phyloP scores from a whole-genome alignment of 2,329 filamentous ascomycete genomes.

The Leptosphaerulina australis region DNA sequence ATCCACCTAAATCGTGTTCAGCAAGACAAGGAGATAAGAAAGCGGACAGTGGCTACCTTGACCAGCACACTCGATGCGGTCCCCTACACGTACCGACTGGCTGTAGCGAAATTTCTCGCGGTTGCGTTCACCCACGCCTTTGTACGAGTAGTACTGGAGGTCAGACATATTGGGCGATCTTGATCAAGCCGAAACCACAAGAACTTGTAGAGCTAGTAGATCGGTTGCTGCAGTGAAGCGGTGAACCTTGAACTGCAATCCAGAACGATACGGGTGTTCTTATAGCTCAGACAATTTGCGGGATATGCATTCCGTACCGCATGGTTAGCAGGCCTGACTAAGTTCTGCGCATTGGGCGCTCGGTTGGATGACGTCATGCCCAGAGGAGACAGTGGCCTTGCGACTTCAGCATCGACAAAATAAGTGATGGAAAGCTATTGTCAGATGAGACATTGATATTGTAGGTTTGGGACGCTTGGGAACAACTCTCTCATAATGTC shows the following conservation, averaged over 20 bases:
- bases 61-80: slow-evolving; percentile 46
- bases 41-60: slow-evolving; percentile 35
- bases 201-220: background rate
- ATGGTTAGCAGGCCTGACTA: background rate
- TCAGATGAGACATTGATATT: background rate
- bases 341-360: background rate
- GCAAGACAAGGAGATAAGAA: background rate
- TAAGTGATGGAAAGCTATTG: background rate
- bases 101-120: slow-evolving; percentile 40
- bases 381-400: no score
- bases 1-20: slow-evolving; percentile 37
- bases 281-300: background rate
- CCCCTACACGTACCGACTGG: slow-evolving; percentile 46
- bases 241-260: no score
- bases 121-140: slow-evolving; percentile 47
- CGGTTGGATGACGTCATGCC: background rate
- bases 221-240: no score
- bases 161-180: slow-evolving; percentile 20
- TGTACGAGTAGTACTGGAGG: slow-evolving; percentile 49
- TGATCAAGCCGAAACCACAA: background rate
- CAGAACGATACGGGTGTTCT: background rate
- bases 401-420: background rate
- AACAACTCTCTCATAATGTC: background rate
- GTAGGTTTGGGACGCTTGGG: background rate
- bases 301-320: background rate